Percentiles rank a stretch among this genome's conserved stretches.
Conservation (phyloP, 805 yeast species). For the Saturnispora dispora region DNA sequence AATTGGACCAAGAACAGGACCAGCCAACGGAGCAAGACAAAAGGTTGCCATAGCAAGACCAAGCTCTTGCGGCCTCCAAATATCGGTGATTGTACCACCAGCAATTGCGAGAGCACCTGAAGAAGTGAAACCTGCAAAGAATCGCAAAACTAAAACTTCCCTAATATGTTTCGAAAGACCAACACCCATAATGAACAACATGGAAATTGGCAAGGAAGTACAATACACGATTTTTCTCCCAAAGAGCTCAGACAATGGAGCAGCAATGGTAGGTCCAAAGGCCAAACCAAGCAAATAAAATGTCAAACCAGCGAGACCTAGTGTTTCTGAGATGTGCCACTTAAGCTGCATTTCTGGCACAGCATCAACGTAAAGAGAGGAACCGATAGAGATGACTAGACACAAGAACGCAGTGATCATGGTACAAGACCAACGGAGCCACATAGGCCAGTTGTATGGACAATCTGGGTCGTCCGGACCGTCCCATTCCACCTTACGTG, state of each 20-base stretch:
- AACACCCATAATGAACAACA: slow-evolving; percentile 67
- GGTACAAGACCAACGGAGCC: slow-evolving; percentile 58
- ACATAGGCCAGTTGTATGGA: slow-evolving; percentile 59
- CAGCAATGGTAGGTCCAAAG: slow-evolving; percentile 59
- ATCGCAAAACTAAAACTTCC: slow-evolving; percentile 56
- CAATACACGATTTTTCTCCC: slow-evolving; percentile 60
- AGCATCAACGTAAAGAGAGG: slow-evolving; percentile 62
- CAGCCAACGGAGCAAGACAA: slow-evolving; percentile 71
- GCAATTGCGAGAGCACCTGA: slow-evolving; percentile 80
- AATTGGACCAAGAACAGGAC: slow-evolving; percentile 71
- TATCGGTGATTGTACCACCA: slow-evolving; percentile 74
- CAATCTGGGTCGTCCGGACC: slow-evolving; percentile 47
- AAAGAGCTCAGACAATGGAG: slow-evolving; percentile 61
- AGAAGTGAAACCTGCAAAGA: slow-evolving; percentile 66
- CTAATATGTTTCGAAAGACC: slow-evolving; percentile 56
- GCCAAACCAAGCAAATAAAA: slow-evolving; percentile 66
- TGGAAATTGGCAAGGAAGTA: slow-evolving; percentile 51
- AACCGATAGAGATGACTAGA: slow-evolving; percentile 65
- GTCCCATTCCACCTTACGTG: slow-evolving; percentile 48
- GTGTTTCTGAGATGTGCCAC: slow-evolving; percentile 49
- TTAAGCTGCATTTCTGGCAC: slow-evolving; percentile 41
- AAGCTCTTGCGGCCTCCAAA: slow-evolving; percentile 58
- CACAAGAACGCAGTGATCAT: slow-evolving; percentile 57
- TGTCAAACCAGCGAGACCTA: slow-evolving; percentile 60
- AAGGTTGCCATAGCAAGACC: slow-evolving; percentile 73